Conservation (phyloP, 2,329 filamentous ascomycete species). For the Fusarium udum region DNA sequence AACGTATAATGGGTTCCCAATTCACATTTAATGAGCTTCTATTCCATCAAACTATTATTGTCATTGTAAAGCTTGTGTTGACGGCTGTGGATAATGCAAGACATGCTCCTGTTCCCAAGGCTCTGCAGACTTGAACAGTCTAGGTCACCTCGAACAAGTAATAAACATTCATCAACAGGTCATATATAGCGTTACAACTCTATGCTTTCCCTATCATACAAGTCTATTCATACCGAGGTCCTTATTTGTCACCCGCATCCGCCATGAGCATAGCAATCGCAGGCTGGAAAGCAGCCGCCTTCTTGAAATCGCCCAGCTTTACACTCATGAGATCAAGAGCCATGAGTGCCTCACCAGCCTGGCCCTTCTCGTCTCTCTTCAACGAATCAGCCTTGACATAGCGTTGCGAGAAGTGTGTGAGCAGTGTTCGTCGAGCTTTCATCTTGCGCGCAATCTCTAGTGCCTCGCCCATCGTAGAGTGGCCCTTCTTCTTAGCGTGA, state of each 20-base stretch:
- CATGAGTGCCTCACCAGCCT: constrained; percentile 64
- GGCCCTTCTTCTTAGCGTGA: constrained; percentile 88
- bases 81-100: background rate
- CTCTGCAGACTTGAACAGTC: background rate
- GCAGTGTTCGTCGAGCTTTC: constrained; percentile 79
- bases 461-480: constrained; percentile 89
- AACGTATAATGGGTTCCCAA: background rate
- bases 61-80: background rate
- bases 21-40: background rate
- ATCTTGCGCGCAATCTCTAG: constrained; percentile 80
- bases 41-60: background rate
- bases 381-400: constrained; percentile 74
- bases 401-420: constrained; percentile 95
- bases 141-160: background rate
- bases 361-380: constrained; percentile 47
- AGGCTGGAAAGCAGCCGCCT: constrained; percentile 59
- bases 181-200: background rate
- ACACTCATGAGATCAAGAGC: constrained; percentile 85
- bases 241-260: constrained; percentile 24
- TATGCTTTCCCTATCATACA: background rate
- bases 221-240: background rate
- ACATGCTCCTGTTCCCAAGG: background rate
- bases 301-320: constrained; percentile 73
- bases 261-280: constrained; percentile 36
- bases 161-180: background rate